phyloP scores from a whole-genome alignment of 805 yeast species.

The Candida odintsovae region DNA sequence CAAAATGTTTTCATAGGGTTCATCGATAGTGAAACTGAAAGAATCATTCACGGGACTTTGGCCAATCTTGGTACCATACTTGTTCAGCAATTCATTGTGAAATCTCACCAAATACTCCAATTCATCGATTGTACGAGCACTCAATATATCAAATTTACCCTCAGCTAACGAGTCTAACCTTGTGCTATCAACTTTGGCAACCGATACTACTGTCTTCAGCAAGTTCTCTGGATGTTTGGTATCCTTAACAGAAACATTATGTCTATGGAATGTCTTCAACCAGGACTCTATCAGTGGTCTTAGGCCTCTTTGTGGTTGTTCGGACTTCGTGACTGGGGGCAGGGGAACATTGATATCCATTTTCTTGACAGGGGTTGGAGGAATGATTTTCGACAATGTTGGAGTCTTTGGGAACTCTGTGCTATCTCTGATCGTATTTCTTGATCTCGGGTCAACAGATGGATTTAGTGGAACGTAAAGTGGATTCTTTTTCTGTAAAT shows the following conservation, averaged over 20 bases:
- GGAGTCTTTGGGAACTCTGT: conserved; percentile 41
- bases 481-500: conserved; percentile 2
- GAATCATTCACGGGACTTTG: conserved; percentile 8
- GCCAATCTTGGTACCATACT: conserved; percentile 14
- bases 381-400: conserved; percentile 40
- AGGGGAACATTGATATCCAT: conserved; percentile 39
- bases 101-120: conserved; percentile 48
- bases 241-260: conserved; percentile 8
- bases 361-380: conserved; percentile 65
- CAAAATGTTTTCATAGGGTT: conserved; percentile 1
- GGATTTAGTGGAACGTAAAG: conserved; percentile 19
- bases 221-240: conserved; percentile 18
- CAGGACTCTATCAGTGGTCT: conserved; percentile 18
- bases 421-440: conserved; percentile 19
- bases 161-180: conserved; percentile 31
- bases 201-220: conserved; percentile 23
- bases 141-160: conserved; percentile 51
- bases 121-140: conserved; percentile 69
- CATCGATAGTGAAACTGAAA: conserved; percentile 18
- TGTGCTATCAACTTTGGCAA: conserved; percentile 21
- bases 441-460: conserved; percentile 9
- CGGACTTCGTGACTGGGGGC: conserved; percentile 20
- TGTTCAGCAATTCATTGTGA: conserved; percentile 34
- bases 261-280: conserved; percentile 16
- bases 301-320: conserved; percentile 16